A percentile compares a stretch with the other conserved stretches of the same genome.
These are phyloP conservation scores for Lichenothelia convexa DNA, from an alignment of 495 filamentous ascomycete genomes.

Conservation along the genomic window DNA sequence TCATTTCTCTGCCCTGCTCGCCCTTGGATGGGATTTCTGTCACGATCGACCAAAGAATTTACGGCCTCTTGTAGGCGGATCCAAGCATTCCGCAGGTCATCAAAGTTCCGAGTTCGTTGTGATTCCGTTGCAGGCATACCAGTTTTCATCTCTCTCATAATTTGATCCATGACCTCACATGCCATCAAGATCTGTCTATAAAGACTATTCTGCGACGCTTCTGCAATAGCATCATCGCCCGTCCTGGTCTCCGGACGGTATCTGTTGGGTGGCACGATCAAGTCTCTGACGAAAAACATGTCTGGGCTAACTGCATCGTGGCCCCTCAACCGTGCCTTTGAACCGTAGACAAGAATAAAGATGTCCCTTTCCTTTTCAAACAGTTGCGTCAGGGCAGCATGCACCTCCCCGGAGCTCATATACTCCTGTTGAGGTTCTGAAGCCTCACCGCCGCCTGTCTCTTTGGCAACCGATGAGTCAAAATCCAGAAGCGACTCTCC, in stretches of 20 bases:
- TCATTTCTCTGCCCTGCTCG: conserved; percentile 48
- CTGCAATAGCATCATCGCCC: conserved; percentile 57
- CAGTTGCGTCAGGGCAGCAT: conserved; percentile 52
- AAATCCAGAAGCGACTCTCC: conserved; percentile 23
- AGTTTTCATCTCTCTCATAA: conserved; percentile 51
- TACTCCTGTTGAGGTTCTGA: conserved; percentile 34
- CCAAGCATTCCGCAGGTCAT: conserved; percentile 52
- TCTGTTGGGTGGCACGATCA: conserved; percentile 80
- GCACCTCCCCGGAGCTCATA: conserved; percentile 56
- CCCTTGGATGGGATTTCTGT: conserved; percentile 65
- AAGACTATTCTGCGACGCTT: conserved; percentile 66
- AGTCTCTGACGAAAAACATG: conserved; percentile 80
- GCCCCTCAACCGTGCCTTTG: conserved; percentile 11
- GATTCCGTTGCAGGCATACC: conserved; percentile 22
- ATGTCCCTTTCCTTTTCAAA: conserved; percentile 79
- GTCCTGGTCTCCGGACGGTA: conserved; percentile 79
- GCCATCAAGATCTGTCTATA: conserved; percentile 64
- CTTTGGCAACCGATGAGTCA: too few relatives aligned
- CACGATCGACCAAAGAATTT: conserved; percentile 74
- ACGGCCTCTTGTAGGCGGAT: conserved; percentile 72
- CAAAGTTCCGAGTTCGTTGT: conserved; percentile 31
- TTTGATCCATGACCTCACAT: conserved; percentile 51
- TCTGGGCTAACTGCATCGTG: conserved; percentile 43
- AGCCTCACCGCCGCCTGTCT: conserved; percentile 12
- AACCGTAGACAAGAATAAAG: conserved; percentile 62